Base-by-base conservation (phyloP, 2,329 filamentous ascomycete species). In the Claviceps digitariae region DNA sequence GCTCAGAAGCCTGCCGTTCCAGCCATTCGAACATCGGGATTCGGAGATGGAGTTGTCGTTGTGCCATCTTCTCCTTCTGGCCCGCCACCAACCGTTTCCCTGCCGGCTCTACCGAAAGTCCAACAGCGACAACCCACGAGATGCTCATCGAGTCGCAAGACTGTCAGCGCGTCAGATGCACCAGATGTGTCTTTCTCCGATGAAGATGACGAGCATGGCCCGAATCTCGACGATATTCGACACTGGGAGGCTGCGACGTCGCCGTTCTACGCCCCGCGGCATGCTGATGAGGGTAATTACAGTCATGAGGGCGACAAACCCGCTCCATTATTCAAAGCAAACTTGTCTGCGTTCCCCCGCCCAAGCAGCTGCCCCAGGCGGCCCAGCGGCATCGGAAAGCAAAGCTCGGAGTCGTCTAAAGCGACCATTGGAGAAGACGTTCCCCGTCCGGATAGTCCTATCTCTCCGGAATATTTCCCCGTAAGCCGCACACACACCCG, bases 371-470 rank as follows among this genome's bases (percentile, higher is more conserved):
- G 51, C 43, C 40, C 54, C n/a, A 44, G 46, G n/a, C 40, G 48
- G 13, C 31, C 34, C 8, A 36, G 27, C 21, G 21, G 25, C 38
- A 13, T 23, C 25, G 5, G 7, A 6, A 40, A 44, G 12, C 48
- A 38, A 15, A 36, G 9, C 17, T 15, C 49, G 6, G 27, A 2
- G 15, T 20, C 12, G n/a, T 29, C 48, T 1, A 43, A 47, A 9
- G 50, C 53, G 34, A 45, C 57, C 43, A 57, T 54, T 12, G 63
- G 60, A 20, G 55, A 59, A 9, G 61, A 62, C n/a, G 51, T 72
- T 6, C 68, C 71, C 6, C 64, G 71, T 23, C 71, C 72, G 2
- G 72, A 75, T 50, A 71, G 68, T 54, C 68, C 67, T 31, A 66
- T 71, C 50, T 70, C 68, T 0, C 65, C 68, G 1, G 62, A 63